Percentiles rank a stretch among this genome's conserved stretches.
These are phyloP conservation scores for Cicer arietinum DNA, from an alignment of 306 rosid genomes.

Conservation along the genomic window DNA sequence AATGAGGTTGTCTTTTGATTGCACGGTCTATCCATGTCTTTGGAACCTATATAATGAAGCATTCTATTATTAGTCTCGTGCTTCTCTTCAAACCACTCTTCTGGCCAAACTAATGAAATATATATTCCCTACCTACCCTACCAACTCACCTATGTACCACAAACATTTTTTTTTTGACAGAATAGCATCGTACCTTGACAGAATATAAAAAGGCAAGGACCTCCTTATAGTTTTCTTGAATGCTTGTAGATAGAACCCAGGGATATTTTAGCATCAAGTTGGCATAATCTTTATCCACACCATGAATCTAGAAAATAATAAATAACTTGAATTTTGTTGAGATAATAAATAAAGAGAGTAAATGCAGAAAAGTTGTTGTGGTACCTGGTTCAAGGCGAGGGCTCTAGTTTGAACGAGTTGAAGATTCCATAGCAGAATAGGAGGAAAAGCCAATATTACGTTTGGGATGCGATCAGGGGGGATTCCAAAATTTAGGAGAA, in stretches of 20 bases:
- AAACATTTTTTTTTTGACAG: conserved; percentile 1
- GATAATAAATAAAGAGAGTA: too few species aligned
- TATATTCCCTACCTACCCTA: background rate
- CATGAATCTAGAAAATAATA: conserved; percentile 59
- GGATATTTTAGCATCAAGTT: conserved; percentile 74
- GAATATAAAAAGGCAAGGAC: conserved; percentile 57
- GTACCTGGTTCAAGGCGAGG: conserved; percentile 70
- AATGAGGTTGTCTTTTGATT: conserved; percentile 83
- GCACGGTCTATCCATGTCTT: conserved; percentile 56
- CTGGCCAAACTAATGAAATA: conserved; percentile 31
- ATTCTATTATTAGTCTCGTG: conserved; percentile 25
- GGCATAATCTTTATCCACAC: conserved; percentile 56
- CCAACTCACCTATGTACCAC: conserved; percentile 13
- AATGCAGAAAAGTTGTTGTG: too few species aligned
- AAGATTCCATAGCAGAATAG: conserved; percentile 59
- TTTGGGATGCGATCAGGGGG: conserved; percentile 49
- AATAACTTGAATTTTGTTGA: too few species aligned
- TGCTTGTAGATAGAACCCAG: conserved; percentile 73
- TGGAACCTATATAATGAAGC: conserved; percentile 68
- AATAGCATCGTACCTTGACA: conserved; percentile 60
- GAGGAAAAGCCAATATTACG: conserved; percentile 71
- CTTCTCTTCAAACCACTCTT: conserved; percentile 36
- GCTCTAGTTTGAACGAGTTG: conserved; percentile 63
- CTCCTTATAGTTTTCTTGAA: conserved; percentile 70
- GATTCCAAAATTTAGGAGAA: conserved; percentile 66